Evolutionary conservation across 371 early-diverging fungal genomes (phyloP).

Genomic region (Blakeslea trispora): DNA sequence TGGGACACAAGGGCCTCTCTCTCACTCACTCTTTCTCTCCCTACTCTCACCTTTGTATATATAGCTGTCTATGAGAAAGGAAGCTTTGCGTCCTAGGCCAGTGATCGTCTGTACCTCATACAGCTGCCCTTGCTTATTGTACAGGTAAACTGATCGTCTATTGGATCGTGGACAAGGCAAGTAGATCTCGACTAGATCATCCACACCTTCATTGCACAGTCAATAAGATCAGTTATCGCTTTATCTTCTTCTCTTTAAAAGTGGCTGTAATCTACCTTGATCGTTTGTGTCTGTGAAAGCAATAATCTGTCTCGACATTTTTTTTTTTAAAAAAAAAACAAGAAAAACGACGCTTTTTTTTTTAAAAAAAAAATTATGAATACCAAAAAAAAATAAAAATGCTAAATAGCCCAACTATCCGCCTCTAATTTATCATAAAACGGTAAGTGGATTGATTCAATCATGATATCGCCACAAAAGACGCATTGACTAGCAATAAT

Average conservation of each 20-base stretch:
- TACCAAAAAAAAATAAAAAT: not conserved
- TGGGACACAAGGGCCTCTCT: no score
- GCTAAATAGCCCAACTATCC: slow-evolving; percentile 62
- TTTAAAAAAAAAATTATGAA: not conserved
- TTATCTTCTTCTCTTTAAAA: no score
- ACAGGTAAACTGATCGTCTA: slow-evolving; percentile 23
- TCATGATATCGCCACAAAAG: slow-evolving; percentile 88
- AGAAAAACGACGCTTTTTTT: not conserved
- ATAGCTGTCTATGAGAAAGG: slow-evolving; percentile 19
- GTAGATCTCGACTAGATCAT: slow-evolving; percentile 19
- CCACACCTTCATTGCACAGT: slow-evolving; percentile 13
- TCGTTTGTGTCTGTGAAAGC: slow-evolving; percentile 24
- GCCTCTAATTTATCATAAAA: slow-evolving; percentile 62
- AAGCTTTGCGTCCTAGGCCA: slow-evolving; percentile 25
- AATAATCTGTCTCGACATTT: slow-evolving; percentile 14
- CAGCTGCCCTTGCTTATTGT: slow-evolving; percentile 16
- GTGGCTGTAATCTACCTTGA: no score
- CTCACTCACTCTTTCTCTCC: no score
- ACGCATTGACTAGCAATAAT: slow-evolving; percentile 84
- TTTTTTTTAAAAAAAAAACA: not conserved
- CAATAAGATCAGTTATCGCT: no score
- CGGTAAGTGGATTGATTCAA: slow-evolving; percentile 72
- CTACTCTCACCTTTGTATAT: slow-evolving; percentile 19
- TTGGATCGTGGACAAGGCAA: slow-evolving; percentile 32
- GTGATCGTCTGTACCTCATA: slow-evolving; percentile 29